Conservation (phyloP, 2,329 filamentous ascomycete species). For the Rasamsonia emersonii region DNA sequence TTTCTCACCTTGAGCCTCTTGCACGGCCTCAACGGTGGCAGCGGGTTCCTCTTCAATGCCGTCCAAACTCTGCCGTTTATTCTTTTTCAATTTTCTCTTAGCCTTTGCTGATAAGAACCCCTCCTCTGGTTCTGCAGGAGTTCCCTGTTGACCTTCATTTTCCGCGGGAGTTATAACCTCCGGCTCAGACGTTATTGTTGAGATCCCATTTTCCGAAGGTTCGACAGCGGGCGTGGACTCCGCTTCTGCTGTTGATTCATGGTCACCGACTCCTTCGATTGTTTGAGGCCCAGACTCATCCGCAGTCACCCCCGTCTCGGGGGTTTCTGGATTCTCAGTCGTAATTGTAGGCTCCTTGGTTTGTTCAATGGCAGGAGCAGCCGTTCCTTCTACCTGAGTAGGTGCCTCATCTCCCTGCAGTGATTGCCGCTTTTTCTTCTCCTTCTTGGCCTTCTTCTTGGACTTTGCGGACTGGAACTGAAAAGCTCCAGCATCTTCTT, state of each 20-base stretch:
- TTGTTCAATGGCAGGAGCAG: slow-evolving; percentile 1
- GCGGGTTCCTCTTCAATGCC: slow-evolving; percentile 13
- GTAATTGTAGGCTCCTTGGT: neutral
- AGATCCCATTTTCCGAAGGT: too few relatives aligned
- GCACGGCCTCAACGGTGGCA: slow-evolving; percentile 7
- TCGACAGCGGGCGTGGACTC: too few relatives aligned
- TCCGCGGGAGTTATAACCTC: neutral
- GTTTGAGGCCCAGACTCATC: too few relatives aligned
- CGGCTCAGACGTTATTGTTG: too few relatives aligned
- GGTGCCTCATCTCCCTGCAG: slow-evolving; percentile 17
- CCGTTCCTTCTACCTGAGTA: neutral
- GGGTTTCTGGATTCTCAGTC: too few relatives aligned
- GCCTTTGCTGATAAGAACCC: slow-evolving; percentile 7
- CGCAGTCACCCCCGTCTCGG: too few relatives aligned
- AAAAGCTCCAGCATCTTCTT: too few relatives aligned
- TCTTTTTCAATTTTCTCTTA: slow-evolving; percentile 14
- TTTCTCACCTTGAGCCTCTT: slow-evolving; percentile 10
- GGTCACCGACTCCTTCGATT: too few relatives aligned
- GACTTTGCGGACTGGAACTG: slow-evolving; percentile 6
- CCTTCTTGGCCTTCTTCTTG: slow-evolving; percentile 25
- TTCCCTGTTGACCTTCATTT: neutral
- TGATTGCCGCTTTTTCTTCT: slow-evolving; percentile 26
- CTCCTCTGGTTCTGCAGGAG: slow-evolving; percentile 2
- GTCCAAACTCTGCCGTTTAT: slow-evolving; percentile 17
- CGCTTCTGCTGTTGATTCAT: too few relatives aligned